phyloP scores from a whole-genome alignment of 2,329 filamentous ascomycete species.

The Fusarium equiseti region DNA sequence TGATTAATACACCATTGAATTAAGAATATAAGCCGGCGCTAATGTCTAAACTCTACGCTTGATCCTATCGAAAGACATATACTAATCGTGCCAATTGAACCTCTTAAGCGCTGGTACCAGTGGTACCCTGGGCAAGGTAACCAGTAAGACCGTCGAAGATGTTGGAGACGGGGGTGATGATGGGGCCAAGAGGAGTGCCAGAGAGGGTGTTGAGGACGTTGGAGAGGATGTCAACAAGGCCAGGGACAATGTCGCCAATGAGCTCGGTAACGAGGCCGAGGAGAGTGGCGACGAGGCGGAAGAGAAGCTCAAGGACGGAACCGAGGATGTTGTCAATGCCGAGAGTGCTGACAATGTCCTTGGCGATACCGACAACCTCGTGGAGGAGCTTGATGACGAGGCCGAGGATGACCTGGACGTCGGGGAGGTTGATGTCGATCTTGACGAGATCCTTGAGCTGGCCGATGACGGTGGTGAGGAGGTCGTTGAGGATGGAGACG shows the following conservation, averaged over 20 bases:
- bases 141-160: conserved; percentile 7
- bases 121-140: conserved; percentile 15
- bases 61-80: conserved; percentile 4
- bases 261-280: conserved; percentile 19
- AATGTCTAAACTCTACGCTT: conserved; percentile 15
- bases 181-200: conserved; percentile 14
- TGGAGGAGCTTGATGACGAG: conserved; percentile 25
- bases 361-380: conserved; percentile 16
- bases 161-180: conserved; percentile 14
- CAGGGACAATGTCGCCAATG: conserved; percentile 29
- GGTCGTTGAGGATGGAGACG: conserved; percentile 13
- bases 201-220: conserved; percentile 21
- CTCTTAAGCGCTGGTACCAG: background rate
- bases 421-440: conserved; percentile 12
- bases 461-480: conserved; percentile 19
- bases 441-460: conserved; percentile 27
- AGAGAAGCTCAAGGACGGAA: conserved; percentile 2
- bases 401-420: conserved; percentile 24
- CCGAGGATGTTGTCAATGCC: conserved; percentile 23
- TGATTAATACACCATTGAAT: conserved; percentile 11
- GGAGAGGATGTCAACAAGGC: conserved; percentile 18
- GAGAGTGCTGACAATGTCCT: conserved; percentile 8
- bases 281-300: conserved; percentile 24
- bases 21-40: conserved; percentile 16
- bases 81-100: background rate